Evolutionary conservation across 495 filamentous ascomycete species (phyloP), one percentile per base, ranked within the genome.

Genomic region (Annulohypoxylon stygium): DNA sequence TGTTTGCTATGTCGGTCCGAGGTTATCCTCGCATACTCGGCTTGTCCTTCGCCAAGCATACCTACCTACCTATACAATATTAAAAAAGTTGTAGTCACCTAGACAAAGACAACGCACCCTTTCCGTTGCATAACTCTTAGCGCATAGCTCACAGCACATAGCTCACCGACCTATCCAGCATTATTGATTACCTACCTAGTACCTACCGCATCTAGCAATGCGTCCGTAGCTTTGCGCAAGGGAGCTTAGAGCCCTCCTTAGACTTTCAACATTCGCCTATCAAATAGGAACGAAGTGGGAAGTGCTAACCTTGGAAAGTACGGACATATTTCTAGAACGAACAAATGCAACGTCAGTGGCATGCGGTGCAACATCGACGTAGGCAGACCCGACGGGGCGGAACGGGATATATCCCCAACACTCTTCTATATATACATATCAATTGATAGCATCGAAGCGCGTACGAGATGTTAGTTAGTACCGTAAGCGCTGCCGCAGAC

Each of bases 1-100:
- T n/a, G 12, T 43, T 43, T 43, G 39, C 39, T 43, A 43, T 43
- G 39, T 60, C 61, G 54, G 61, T 26, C 67, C 60, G 45, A 59
- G 51, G 41, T 37, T 23, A 10, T 54, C 1, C 33, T 54, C 30
- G 10, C 20, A 8, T 20, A n/a, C 20, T 58, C 50, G 8, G 26
- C 36, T 26, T 51, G 25, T 23, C 33, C 18, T 8, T 11, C n/a
- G 7, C 34, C 2, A 55, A 55, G 26, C 12, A n/a, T 39, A 39
- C 9, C 11, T 39, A 39, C 11, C 2, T 39, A 12, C 37, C 37
- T 9, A 41, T 12, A 7, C 37, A n/a, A n/a, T n/a, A n/a, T n/a
- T n/a, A n/a, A n/a, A n/a, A n/a, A n/a, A n/a, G n/a, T n/a, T n/a
- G n/a, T n/a, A n/a, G 11, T 12, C 2, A 14, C 4, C 11, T 3